Base-by-base conservation (phyloP, 2,329 filamentous ascomycete genomes). In the Chalara sp. region DNA sequence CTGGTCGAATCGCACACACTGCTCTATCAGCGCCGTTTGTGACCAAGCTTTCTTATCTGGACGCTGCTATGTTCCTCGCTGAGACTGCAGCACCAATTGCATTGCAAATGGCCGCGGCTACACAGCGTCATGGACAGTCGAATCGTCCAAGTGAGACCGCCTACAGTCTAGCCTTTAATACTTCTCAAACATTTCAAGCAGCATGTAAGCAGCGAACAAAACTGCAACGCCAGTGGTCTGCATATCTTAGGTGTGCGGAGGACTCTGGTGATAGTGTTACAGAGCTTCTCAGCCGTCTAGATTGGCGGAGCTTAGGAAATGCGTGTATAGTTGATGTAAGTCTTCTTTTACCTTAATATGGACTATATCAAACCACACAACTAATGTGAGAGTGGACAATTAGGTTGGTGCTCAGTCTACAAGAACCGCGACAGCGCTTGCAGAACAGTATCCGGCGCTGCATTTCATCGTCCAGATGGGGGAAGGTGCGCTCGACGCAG, bases 21-120 rank as follows among this genome's bases (percentile, higher is more conserved):
- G 39, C 61, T 0, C 54, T 73, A 10, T 73, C 71, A 2, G 65
- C 65, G 1, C 53, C 53, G 1, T 73, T 73, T 47, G 61, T 70
- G 6, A 63, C 60, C 5, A 61, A 65, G 3, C 65, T 57, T 1
- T 62, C 57, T 5, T 61, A 60, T 12, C 59, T 69, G 1, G 71
- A 73, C 50, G 69, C 71, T 0, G 58, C 59, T 32, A 63, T 69
- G 58, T 73, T 73, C 46, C 55, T 73, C 1, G 61, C 70, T 3
- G 63, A 68, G 33, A 61, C 56, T 1, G 65, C 60, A 1, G 61
- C 63, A 5, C 69, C 70, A 0, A 48, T 64, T 4, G 67, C 70
- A 2, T 53, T 72, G 50, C 55, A 68, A 7, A 70, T 69, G 65
- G 49, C 62, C 0, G 31, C 49, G 12, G 59, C 60, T 6, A 65